Conservation (phyloP, 495 filamentous ascomycete species). For the Friedmanniomyces endolithicus region DNA sequence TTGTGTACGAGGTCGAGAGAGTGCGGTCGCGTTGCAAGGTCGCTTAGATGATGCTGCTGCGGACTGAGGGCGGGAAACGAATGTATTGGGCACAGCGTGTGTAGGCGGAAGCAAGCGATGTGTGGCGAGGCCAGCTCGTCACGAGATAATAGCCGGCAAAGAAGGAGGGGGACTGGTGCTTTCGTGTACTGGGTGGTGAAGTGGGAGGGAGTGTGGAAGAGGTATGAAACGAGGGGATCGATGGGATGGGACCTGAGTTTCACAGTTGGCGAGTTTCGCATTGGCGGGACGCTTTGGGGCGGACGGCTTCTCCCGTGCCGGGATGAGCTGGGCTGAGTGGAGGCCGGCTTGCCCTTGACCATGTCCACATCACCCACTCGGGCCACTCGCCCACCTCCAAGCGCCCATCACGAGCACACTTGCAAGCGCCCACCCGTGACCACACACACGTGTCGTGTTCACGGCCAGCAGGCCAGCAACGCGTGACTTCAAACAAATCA, state of each 20-base stretch:
- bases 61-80: not conserved
- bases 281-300: too few species aligned
- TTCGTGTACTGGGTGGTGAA: not conserved
- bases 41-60: not conserved
- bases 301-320: too few species aligned
- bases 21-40: not conserved
- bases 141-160: not conserved
- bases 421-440: not conserved
- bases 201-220: not conserved
- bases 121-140: slow-evolving; percentile 14
- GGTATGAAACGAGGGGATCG: not conserved
- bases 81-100: too few species aligned
- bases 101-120: not conserved
- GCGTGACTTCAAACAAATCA: not conserved
- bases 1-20: not conserved
- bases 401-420: not conserved
- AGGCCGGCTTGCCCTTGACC: too few species aligned
- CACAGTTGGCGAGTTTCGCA: too few species aligned
- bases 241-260: too few species aligned
- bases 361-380: too few species aligned
- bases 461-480: not conserved
- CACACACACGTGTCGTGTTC: not conserved
- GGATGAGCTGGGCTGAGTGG: too few species aligned
- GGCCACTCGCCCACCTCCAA: not conserved
- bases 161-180: not conserved